A percentile compares a stretch with the other conserved stretches of the same genome.
Conservation (phyloP, 805 yeast genomes). For the Kuraishia floccosa region DNA sequence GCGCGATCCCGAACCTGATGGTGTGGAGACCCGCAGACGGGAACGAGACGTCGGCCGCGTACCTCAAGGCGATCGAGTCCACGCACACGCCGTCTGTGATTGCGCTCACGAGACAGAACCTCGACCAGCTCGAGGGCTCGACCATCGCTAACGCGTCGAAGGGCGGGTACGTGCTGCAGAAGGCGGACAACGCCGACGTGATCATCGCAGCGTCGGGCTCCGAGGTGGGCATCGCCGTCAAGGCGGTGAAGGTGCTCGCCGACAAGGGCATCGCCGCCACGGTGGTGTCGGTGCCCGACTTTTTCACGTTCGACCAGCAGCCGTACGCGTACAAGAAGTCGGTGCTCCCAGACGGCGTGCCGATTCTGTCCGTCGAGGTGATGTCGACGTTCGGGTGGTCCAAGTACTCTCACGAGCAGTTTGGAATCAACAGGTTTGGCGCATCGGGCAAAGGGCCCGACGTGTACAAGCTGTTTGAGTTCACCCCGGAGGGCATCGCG, state of each 20-base stretch:
- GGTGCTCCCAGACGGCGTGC: conserved; percentile 91
- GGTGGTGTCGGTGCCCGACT: conserved; percentile 90
- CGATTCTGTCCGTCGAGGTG: conserved; percentile 90
- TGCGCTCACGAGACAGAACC: conserved; percentile 77
- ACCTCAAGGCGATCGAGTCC: conserved; percentile 51
- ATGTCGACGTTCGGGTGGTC: conserved; percentile 88
- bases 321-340: conserved; percentile 66
- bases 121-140: conserved; percentile 91
- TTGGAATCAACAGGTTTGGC: conserved; percentile 94
- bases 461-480: conserved; percentile 76
- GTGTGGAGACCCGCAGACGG: conserved; percentile 95
- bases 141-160: conserved; percentile 81
- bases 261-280: conserved; percentile 60
- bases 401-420: conserved; percentile 91
- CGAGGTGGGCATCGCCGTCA: conserved; percentile 77
- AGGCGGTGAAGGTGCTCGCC: conserved; percentile 65
- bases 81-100: conserved; percentile 60
- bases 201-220: conserved; percentile 90
- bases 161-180: conserved; percentile 84
- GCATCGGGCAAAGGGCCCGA: conserved; percentile 86
- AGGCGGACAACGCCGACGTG: conserved; percentile 51
- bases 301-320: conserved; percentile 82
- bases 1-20: conserved; percentile 72
- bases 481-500: conserved; percentile 90
- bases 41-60: conserved; percentile 81